A percentile compares a stretch with the other conserved stretches of the same genome.
These are phyloP conservation scores for Leccinum variicolor DNA, from an alignment of 768 basidiomycete species.

Conservation along the genomic window DNA sequence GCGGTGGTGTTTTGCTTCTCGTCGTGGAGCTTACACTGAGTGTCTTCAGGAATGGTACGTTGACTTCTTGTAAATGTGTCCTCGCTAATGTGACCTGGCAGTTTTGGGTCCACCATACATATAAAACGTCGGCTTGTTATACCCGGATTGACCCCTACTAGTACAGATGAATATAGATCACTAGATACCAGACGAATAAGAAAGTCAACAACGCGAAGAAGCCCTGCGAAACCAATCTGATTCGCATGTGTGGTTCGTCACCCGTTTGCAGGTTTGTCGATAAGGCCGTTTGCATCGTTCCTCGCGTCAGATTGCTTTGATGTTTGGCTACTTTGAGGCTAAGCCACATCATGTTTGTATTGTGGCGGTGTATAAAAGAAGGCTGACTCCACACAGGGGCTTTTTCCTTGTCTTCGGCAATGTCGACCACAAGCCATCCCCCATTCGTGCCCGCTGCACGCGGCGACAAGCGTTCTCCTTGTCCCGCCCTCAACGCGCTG, in stretches of 20 bases:
- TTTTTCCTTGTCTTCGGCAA: conserved; percentile 10
- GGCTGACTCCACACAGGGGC: conserved; percentile 23
- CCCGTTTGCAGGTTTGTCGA: no score
- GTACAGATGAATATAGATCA: conserved; percentile 3
- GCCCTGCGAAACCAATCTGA: background rate
- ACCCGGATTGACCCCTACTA: background rate
- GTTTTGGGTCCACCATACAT: conserved; percentile 34
- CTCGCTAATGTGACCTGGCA: conserved; percentile 8
- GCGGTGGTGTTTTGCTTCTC: conserved; percentile 89
- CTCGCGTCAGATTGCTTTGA: no score
- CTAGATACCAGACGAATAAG: background rate
- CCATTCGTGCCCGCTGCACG: conserved; percentile 25
- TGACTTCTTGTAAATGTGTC: background rate
- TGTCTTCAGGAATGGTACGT: conserved; percentile 66
- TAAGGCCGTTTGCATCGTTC: no score
- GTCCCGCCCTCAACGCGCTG: conserved; percentile 70
- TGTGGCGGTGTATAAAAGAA: conserved; percentile 4
- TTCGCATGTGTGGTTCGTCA: background rate
- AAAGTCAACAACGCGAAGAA: background rate
- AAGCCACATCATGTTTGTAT: conserved; percentile 10
- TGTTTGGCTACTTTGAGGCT: background rate
- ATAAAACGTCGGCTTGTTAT: conserved; percentile 6
- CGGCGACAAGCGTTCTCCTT: conserved; percentile 58
- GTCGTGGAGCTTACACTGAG: conserved; percentile 88
- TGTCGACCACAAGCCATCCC: conserved; percentile 25